A percentile compares a stretch with the other conserved stretches of the same genome.
phyloP scores from a whole-genome alignment of 139 green algal species.

The Asterochloris sp. region DNA sequence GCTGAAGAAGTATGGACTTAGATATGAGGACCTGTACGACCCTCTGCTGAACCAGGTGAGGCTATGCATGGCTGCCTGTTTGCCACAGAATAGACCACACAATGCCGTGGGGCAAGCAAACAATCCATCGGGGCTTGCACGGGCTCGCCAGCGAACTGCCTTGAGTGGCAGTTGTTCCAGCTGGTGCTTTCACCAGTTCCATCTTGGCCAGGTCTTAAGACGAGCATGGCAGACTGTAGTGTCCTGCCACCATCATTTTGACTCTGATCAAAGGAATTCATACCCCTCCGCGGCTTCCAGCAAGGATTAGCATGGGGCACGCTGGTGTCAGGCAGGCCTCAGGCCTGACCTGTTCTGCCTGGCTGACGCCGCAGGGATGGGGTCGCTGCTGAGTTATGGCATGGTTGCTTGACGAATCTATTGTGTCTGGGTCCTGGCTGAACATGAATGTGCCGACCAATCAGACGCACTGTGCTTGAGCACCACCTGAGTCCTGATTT shows the following conservation, averaged over 20 bases:
- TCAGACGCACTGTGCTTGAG: too few relatives aligned
- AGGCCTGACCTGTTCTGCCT: background rate
- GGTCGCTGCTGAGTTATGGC: background rate
- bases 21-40: constrained; percentile 97
- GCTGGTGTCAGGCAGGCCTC: background rate
- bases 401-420: too few relatives aligned
- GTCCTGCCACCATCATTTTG: too few relatives aligned
- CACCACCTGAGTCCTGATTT: too few relatives aligned
- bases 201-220: too few relatives aligned
- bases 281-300: background rate
- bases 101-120: background rate
- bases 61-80: background rate
- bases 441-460: too few relatives aligned
- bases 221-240: too few relatives aligned
- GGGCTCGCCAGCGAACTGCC: background rate
- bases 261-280: too few relatives aligned
- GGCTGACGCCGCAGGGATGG: background rate
- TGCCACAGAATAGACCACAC: background rate
- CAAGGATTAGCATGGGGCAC: background rate
- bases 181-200: too few relatives aligned
- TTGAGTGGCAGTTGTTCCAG: too few relatives aligned
- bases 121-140: background rate
- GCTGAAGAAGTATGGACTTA: constrained; percentile 86
- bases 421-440: too few relatives aligned
- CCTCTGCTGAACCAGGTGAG: constrained; percentile 76